A percentile compares a stretch with the other conserved stretches of the same genome.
Conservation (phyloP, 768 basidiomycete species). For the Botryobasidium botryosum region DNA sequence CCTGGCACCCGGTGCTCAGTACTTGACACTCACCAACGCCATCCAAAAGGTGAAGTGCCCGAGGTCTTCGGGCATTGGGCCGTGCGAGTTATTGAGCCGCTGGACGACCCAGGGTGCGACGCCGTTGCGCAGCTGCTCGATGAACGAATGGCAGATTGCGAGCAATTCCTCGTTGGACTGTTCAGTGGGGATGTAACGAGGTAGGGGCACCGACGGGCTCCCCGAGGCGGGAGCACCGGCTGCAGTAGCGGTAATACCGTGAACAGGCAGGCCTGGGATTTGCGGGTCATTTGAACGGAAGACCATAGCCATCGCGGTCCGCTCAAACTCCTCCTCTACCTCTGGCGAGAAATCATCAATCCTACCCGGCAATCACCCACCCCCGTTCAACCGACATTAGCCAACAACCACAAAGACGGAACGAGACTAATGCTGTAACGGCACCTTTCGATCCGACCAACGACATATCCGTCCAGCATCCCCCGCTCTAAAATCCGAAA, state of each 20-base stretch:
- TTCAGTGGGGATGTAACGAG: not conserved
- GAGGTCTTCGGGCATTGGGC: conserved; percentile 58
- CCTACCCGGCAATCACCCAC: not conserved
- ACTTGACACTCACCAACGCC: conserved; percentile 36
- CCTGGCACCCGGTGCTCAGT: not conserved
- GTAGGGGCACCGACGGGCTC: not conserved
- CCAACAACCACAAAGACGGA: not conserved
- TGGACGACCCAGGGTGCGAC: conserved; percentile 90
- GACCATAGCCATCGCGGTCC: not conserved
- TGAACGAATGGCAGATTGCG: conserved; percentile 40
- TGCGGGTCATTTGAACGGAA: too few relatives aligned
- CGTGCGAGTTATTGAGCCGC: conserved; percentile 62
- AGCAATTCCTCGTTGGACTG: conserved; percentile 38
- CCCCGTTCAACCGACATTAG: too few relatives aligned
- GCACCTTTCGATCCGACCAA: conserved; percentile 57
- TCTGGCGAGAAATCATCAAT: conserved; percentile 27
- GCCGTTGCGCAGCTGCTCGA: conserved; percentile 43
- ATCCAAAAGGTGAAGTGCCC: conserved; percentile 77
- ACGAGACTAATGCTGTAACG: not conserved
- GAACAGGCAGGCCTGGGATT: not conserved
- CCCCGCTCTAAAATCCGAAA: conserved; percentile 80
- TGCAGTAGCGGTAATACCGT: too few relatives aligned
- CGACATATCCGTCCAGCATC: conserved; percentile 75
- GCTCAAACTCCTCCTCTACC: conserved; percentile 24
- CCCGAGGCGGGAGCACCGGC: too few relatives aligned